Percentiles rank a stretch among this genome's conserved stretches.
These are phyloP conservation scores for Rostrohypoxylon terebratum DNA, from an alignment of 495 filamentous ascomycete genomes.

Conservation along the genomic window DNA sequence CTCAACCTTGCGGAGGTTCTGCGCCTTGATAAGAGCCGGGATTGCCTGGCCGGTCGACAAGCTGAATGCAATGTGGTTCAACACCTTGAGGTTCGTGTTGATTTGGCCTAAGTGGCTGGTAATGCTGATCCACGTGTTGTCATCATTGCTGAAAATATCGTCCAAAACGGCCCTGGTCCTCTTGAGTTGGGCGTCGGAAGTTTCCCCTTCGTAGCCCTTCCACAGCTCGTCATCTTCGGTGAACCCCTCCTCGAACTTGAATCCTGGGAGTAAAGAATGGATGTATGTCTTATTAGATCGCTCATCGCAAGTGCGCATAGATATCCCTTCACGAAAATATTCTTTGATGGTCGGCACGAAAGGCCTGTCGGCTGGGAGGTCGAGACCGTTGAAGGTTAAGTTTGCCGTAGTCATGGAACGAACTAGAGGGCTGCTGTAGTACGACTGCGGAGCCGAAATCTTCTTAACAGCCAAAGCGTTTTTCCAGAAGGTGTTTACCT, in stretches of 20 bases:
- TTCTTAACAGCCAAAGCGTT: conserved; percentile 64
- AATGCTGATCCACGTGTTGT: conserved; percentile 71
- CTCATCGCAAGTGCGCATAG: conserved; percentile 81
- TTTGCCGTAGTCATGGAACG: conserved; percentile 73
- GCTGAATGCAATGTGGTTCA: conserved; percentile 71
- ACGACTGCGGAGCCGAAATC: conserved; percentile 74
- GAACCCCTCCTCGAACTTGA: conserved; percentile 72
- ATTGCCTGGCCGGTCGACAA: conserved; percentile 77
- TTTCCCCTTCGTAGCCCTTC: conserved; percentile 67
- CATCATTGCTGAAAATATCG: conserved; percentile 70
- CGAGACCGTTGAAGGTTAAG: conserved; percentile 69
- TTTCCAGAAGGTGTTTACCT: conserved; percentile 75
- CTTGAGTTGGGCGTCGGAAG: conserved; percentile 63
- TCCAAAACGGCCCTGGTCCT: conserved; percentile 69
- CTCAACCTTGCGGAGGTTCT: conserved; percentile 45
- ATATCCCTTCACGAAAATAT: conserved; percentile 75
- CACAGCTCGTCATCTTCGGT: conserved; percentile 71
- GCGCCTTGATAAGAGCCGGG: conserved; percentile 73
- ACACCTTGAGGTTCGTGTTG: conserved; percentile 61
- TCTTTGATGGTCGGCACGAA: conserved; percentile 76
- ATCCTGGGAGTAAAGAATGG: conserved; percentile 65
- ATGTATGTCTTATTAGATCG: conserved; percentile 69
- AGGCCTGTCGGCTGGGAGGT: conserved; percentile 60
- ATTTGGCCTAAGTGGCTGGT: conserved; percentile 79
- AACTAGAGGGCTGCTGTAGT: conserved; percentile 74